phyloP scores from a whole-genome alignment of 331 rosid species.

The Malus hybrid region DNA sequence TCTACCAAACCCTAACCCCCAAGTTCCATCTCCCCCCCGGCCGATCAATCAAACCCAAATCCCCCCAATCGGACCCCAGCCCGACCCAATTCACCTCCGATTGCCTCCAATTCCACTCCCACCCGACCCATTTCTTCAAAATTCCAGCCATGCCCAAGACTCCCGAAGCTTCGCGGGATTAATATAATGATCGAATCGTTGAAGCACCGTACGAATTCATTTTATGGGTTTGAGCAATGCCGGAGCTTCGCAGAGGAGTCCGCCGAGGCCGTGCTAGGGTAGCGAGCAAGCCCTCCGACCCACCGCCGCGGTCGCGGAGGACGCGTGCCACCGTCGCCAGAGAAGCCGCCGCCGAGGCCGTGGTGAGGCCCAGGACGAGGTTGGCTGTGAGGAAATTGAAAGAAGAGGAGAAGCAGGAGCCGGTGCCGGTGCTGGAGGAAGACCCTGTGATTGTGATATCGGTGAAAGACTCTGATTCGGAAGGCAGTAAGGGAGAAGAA shows the following conservation, averaged over 20 bases:
- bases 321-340: conserved; percentile 73
- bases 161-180: conserved; percentile 18
- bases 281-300: conserved; percentile 35
- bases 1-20: conserved; percentile 60
- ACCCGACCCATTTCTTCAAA: not conserved
- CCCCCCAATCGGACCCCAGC: not conserved
- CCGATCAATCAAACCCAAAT: not conserved
- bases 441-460: conserved; percentile 52
- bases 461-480: conserved; percentile 34
- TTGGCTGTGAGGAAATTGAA: conserved; percentile 27
- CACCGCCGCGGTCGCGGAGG: conserved; percentile 33
- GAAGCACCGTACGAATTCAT: conserved; percentile 19
- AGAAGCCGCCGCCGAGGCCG: conserved; percentile 36
- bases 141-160: conserved; percentile 26
- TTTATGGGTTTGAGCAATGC: conserved; percentile 28
- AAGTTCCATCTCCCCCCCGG: not conserved
- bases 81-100: not conserved
- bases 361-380: conserved; percentile 50
- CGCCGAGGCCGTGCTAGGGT: conserved; percentile 75
- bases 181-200: conserved; percentile 56
- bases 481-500: conserved; percentile 3
- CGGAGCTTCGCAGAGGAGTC: conserved; percentile 82
- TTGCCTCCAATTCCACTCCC: not conserved
- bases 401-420: conserved; percentile 31
- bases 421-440: conserved; percentile 8